Percentiles rank a stretch among this genome's conserved stretches.
phyloP scores from a whole-genome alignment of 805 yeast genomes.

The Candida nanaspora region DNA sequence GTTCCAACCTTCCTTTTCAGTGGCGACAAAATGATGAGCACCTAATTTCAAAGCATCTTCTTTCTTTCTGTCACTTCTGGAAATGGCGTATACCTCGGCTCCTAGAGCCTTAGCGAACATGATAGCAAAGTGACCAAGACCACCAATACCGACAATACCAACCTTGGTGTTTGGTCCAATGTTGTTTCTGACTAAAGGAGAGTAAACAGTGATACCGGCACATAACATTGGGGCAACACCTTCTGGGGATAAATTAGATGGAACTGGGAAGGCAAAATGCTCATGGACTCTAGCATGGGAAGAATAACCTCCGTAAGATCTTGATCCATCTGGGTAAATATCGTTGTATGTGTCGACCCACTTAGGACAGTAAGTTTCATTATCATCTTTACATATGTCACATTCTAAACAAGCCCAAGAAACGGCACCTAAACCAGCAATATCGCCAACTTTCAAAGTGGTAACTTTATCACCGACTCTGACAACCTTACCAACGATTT shows the following conservation, averaged over 20 bases:
- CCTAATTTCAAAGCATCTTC: constrained; percentile 48
- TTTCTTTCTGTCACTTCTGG: constrained; percentile 43
- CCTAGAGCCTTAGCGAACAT: constrained; percentile 56
- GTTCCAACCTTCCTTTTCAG: constrained; percentile 33
- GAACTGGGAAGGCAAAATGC: constrained; percentile 56
- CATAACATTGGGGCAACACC: constrained; percentile 69
- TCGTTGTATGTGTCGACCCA: constrained; percentile 29
- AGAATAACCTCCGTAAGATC: constrained; percentile 60
- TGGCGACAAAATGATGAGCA: constrained; percentile 48
- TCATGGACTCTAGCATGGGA: constrained; percentile 58
- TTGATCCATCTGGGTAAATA: constrained; percentile 21
- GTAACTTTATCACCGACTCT: constrained; percentile 50
- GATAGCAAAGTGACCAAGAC: constrained; percentile 58
- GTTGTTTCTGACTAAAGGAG: constrained; percentile 51
- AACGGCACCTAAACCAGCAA: constrained; percentile 79
- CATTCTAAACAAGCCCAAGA: constrained; percentile 56
- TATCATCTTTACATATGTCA: constrained; percentile 44
- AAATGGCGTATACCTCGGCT: constrained; percentile 51
- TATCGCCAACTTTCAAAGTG: constrained; percentile 53
- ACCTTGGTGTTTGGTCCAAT: constrained; percentile 33
- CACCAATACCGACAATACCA: constrained; percentile 61
- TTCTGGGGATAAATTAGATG: constrained; percentile 42
- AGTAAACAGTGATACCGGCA: constrained; percentile 69
- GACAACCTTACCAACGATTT: constrained; percentile 55
- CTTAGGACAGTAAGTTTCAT: constrained; percentile 37